Evolutionary conservation across 495 filamentous ascomycete species (phyloP), one percentile per base, ranked within the genome.

Genomic region (Pyrenula aspistea): DNA sequence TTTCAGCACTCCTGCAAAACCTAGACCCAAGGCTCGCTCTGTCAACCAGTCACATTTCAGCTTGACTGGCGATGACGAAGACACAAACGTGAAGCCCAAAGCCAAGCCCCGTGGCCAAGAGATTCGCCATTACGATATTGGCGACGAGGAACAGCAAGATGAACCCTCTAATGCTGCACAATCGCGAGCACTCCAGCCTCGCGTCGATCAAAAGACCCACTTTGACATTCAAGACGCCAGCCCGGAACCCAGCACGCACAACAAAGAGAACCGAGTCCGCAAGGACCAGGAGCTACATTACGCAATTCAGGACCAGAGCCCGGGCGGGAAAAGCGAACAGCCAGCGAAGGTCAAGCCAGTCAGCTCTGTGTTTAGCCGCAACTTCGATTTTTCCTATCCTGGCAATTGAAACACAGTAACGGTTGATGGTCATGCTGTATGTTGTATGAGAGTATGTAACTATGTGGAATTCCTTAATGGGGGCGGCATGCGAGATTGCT

Each of bases 1-100:
- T 67, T 92, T 92, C 62, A 70, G 71, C 20, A 92, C 91, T 2
- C 91, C 93, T 0, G 75, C 84, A 60, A 95, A 94, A 70, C 60
- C 73, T 22, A 74, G 74, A 52, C 62, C 65, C 2, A 62, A 81
- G 57, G 58, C 65, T 21, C 71, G 74, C 20, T 8, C 8, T 15
- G 15, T 15, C 31, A 42, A 42, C 31, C 31, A 42, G 15, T 4
- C 31, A 42, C 4, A 42, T 42, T 42, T 42, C 15, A 42, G 31
- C 31, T 15, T 42, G 8, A 8, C 31, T 8, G 31, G 8, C 31
- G 31, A 42, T 15, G 8, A 42, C 8, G 31, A 42, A 15, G 31
- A 42, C 31, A 42, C 31, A 15, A 8, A 42, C 31, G 31, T 15
- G 31, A 42, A 42, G 15, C 71, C 75, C 11, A 74, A 78, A 24